Evolutionary conservation across 2,329 filamentous ascomycete genomes (phyloP).

Genomic region (Neurospora sp.): DNA sequence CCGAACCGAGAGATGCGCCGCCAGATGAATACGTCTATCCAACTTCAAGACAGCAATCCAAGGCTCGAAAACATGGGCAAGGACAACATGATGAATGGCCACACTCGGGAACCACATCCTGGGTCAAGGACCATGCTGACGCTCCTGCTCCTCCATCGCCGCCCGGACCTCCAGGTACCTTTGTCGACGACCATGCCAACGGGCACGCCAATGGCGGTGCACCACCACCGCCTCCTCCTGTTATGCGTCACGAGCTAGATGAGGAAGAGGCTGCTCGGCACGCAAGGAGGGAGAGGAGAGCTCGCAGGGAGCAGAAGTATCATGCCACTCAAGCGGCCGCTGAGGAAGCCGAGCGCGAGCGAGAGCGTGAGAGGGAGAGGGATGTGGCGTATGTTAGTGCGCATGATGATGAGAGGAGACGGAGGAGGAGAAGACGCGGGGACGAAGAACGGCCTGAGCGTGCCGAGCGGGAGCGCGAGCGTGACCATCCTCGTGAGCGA

Average conservation of each 20-base stretch:
- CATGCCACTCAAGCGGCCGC: conserved; percentile 14
- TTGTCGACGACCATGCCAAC: conserved; percentile 32
- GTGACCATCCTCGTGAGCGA: conserved; percentile 5
- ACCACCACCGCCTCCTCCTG: conserved; percentile 37
- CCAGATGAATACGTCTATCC: conserved; percentile 35
- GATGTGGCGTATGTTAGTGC: neutral
- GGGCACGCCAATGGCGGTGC: conserved; percentile 23
- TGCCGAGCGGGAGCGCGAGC: conserved; percentile 9
- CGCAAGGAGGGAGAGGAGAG: conserved; percentile 22
- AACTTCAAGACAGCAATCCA: conserved; percentile 16
- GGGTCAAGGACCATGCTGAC: conserved; percentile 56
- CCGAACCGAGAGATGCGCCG: conserved; percentile 31
- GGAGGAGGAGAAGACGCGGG: neutral
- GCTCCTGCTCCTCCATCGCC: conserved; percentile 43
- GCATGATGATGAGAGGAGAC: neutral
- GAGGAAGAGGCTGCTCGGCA: conserved; percentile 27
- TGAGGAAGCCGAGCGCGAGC: conserved; percentile 20
- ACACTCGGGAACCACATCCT: conserved; percentile 53
- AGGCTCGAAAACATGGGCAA: conserved; percentile 25
- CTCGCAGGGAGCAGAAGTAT: neutral
- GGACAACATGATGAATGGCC: conserved; percentile 36
- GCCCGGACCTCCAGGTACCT: conserved; percentile 28
- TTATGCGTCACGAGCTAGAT: conserved; percentile 34
- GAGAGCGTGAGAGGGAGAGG: conserved; percentile 11
- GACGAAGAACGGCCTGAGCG: conserved; percentile 1